Evolutionary conservation across 2,329 filamentous ascomycete genomes (phyloP).

Genomic region (Lachnellula suecica): DNA sequence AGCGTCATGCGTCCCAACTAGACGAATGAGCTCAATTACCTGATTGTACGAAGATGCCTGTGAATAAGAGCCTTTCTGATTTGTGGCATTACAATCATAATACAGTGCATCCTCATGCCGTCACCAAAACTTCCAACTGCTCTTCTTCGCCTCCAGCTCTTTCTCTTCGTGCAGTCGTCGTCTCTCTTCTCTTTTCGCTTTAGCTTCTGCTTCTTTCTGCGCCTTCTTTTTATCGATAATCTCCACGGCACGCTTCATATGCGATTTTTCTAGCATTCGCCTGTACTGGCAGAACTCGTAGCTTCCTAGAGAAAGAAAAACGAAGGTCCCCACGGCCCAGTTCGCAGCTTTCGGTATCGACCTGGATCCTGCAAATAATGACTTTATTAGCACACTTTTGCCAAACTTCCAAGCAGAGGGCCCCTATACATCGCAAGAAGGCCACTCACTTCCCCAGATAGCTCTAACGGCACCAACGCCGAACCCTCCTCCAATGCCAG

Average conservation of each 20-base stretch:
- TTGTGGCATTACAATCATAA: slow-evolving; percentile 4
- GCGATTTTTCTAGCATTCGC: slow-evolving; percentile 71
- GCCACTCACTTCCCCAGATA: slow-evolving; percentile 66
- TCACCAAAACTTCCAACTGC: slow-evolving; percentile 34
- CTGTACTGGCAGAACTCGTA: slow-evolving; percentile 84
- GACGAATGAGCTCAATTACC: too few relatives aligned
- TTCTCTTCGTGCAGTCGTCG: slow-evolving; percentile 41
- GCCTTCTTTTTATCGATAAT: slow-evolving; percentile 73
- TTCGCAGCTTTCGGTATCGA: slow-evolving; percentile 70
- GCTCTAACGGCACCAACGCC: slow-evolving; percentile 72
- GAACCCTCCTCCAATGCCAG: slow-evolving; percentile 79
- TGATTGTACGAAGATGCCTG: too few relatives aligned
- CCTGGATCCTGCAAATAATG: slow-evolving; percentile 35
- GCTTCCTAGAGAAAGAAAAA: slow-evolving; percentile 65
- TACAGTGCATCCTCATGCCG: slow-evolving; percentile 1
- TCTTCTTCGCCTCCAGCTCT: slow-evolving; percentile 26
- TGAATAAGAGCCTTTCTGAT: too few relatives aligned
- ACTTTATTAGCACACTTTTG: slow-evolving; percentile 4
- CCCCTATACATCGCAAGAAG: background rate
- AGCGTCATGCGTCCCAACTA: too few relatives aligned
- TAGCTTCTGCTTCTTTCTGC: slow-evolving; percentile 54
- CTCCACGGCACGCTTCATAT: slow-evolving; percentile 84
- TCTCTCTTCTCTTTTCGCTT: slow-evolving; percentile 40
- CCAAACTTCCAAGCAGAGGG: background rate
- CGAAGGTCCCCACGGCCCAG: slow-evolving; percentile 81